Base-by-base conservation (phyloP, 179 eudicot species). In the Vitellaria paradoxa region DNA sequence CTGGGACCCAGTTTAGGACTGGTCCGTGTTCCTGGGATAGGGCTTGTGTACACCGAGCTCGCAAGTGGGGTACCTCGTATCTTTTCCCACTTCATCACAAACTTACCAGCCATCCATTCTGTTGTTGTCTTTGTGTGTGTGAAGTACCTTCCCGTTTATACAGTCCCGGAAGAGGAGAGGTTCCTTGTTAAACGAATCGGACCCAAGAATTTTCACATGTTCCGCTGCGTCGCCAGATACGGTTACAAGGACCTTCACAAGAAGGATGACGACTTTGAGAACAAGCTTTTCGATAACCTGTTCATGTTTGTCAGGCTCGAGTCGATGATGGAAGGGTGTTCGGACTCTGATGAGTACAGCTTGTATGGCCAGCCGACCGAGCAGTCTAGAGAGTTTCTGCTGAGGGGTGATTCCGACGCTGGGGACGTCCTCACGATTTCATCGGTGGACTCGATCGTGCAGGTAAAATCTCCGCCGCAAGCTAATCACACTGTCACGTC, bases 151-250 rank as follows among this genome's bases (percentile, higher is more conserved):
- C 99, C 99, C 0, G 99, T 96, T 15, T 96, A 93, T 79, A 90
- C 94, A 0, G 99, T 96, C 70, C 97, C 99, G 0, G 97, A 91
- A 68, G 99, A 96, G 1, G 99, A 96, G 82, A 81, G 99, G 46
- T 96, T 86, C 70, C 89, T 96, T 0, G 97, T 96, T 69, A 96
- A 93, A 82, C 88, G 99, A 14, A 96, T 96, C 0, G 99, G 99
- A n/a, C 98, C 99, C 17, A 93, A 91, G 83, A 91, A 83, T 82
- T 96, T 90, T 82, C 99, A 96, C 88, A 96, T 96, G 94, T 96
- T 96, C 84, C 90, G 99, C 0, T 96, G 99, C 67, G 99, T 96
- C 21, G 98, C 98, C 0, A 87, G 99, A 73, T 96, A 91, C 20
- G 99, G 99, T 5, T 96, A 96, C 86, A 96, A 93, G 78, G 99